These are phyloP conservation scores for Trichoderma sp. DNA, from an alignment of 2,329 filamentous ascomycete genomes.

Conservation along the genomic window DNA sequence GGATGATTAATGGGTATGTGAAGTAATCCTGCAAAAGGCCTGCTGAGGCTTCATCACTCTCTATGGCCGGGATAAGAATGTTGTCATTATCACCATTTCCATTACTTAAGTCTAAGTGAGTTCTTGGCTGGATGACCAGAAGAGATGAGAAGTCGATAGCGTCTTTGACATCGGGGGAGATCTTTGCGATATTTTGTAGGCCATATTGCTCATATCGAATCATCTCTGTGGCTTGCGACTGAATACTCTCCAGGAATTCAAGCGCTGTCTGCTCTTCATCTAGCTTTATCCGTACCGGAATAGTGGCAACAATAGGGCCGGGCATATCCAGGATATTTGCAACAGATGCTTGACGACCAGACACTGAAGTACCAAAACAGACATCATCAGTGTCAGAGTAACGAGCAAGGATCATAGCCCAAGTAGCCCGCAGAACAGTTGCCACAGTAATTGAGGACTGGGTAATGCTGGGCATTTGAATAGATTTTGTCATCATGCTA, in stretches of 20 bases:
- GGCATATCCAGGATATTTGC: conserved; percentile 15
- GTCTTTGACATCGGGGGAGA: not conserved
- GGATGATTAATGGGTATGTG: conserved; percentile 7
- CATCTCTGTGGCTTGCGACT: conserved; percentile 19
- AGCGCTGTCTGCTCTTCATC: conserved; percentile 6
- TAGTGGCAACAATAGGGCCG: conserved; percentile 22
- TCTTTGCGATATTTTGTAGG: conserved; percentile 5
- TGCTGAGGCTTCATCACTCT: not conserved
- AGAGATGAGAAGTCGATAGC: conserved; percentile 6
- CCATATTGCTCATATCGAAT: conserved; percentile 13
- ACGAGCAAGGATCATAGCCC: conserved; percentile 25
- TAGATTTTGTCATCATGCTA: not conserved
- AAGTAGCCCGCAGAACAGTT: conserved; percentile 29
- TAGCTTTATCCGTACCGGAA: conserved; percentile 23
- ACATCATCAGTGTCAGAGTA: conserved; percentile 10
- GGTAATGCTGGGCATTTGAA: not conserved
- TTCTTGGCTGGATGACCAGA: not conserved
- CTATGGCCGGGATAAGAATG: not conserved
- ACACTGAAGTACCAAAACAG: conserved; percentile 20
- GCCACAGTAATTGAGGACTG: conserved; percentile 21
- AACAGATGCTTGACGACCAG: conserved; percentile 23
- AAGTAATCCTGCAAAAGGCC: conserved; percentile 1
- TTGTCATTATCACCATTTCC: not conserved
- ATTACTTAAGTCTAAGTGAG: not conserved
- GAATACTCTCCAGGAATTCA: conserved; percentile 21